A percentile compares a stretch with the other conserved stretches of the same genome.
These are phyloP conservation scores for Flaveria robusta DNA, from an alignment of 129 eudicot genomes.

Conservation along the genomic window DNA sequence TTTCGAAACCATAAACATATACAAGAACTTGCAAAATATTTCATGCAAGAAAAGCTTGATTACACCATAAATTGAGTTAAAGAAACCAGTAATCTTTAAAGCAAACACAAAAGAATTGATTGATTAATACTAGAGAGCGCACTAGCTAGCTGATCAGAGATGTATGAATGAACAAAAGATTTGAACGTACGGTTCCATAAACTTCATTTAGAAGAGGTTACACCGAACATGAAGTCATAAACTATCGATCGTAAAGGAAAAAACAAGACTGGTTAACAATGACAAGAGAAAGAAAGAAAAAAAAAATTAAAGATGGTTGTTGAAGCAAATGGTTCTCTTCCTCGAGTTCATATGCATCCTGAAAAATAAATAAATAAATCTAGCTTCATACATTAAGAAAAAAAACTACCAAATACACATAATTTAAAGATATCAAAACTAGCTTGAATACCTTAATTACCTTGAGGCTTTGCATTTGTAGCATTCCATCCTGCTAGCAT, in stretches of 20 bases:
- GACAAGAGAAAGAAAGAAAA: not conserved
- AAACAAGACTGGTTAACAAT: constrained; percentile 13
- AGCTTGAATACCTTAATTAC: constrained; percentile 25
- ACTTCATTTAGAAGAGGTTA: constrained; percentile 37
- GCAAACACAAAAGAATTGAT: no score
- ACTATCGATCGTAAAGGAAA: constrained; percentile 14
- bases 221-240: constrained; percentile 33
- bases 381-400: not conserved
- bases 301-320: not conserved
- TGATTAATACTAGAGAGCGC: no score
- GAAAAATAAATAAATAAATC: not conserved
- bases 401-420: not conserved
- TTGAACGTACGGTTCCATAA: constrained; percentile 34
- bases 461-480: constrained; percentile 69
- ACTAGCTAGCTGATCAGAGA: not conserved
- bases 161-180: constrained; percentile 14
- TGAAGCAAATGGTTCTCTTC: constrained; percentile 21
- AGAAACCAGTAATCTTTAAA: no score
- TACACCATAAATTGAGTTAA: no score
- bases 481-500: constrained; percentile 89
- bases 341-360: constrained; percentile 29
- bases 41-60: no score
- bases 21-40: no score
- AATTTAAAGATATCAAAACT: not conserved
- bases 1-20: no score